These are phyloP conservation scores for Amaranthus hypochondriacus DNA, from an alignment of 148 eudicot species.

Conservation along the genomic window DNA sequence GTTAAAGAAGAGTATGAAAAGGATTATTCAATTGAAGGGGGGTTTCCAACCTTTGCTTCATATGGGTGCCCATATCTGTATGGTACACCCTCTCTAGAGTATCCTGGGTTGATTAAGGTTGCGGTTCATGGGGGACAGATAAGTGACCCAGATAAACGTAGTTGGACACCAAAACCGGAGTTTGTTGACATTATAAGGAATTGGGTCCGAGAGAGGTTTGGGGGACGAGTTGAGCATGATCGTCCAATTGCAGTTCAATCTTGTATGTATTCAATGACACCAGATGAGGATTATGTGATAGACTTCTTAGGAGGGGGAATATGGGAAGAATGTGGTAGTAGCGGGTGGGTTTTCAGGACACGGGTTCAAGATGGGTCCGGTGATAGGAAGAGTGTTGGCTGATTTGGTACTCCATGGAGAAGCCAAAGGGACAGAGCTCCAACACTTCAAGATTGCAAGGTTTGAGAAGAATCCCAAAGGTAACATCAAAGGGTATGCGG, in stretches of 20 bases:
- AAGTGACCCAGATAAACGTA: slow-evolving; percentile 63
- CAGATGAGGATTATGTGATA: slow-evolving; percentile 76
- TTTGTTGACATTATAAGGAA: slow-evolving; percentile 29
- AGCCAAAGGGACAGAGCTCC: slow-evolving; percentile 47
- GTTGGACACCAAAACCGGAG: slow-evolving; percentile 34
- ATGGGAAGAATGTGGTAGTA: slow-evolving; percentile 68
- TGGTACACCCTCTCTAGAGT: slow-evolving; percentile 85
- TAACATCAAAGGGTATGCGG: slow-evolving; percentile 57
- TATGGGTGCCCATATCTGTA: slow-evolving; percentile 71
- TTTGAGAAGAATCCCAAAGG: slow-evolving; percentile 61
- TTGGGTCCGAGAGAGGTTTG: slow-evolving; percentile 57
- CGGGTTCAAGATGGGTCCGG: slow-evolving; percentile 94
- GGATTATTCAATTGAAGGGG: slow-evolving; percentile 42
- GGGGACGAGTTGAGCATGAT: slow-evolving; percentile 41
- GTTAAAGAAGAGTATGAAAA: slow-evolving; percentile 46
- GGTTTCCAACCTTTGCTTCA: slow-evolving; percentile 79
- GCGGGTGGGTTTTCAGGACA: slow-evolving; percentile 94
- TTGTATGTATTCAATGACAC: slow-evolving; percentile 84
- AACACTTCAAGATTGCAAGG: slow-evolving; percentile 52
- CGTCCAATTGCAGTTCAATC: slow-evolving; percentile 58
- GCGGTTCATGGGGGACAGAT: slow-evolving; percentile 55
- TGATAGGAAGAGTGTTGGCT: slow-evolving; percentile 56
- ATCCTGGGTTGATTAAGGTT: slow-evolving; percentile 68
- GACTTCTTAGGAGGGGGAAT: slow-evolving; percentile 82
- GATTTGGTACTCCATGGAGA: slow-evolving; percentile 49